Evolutionary conservation across 768 basidiomycete genomes (phyloP), one percentile per base, ranked within the genome.

Genomic region (Pleurotus eryngii): DNA sequence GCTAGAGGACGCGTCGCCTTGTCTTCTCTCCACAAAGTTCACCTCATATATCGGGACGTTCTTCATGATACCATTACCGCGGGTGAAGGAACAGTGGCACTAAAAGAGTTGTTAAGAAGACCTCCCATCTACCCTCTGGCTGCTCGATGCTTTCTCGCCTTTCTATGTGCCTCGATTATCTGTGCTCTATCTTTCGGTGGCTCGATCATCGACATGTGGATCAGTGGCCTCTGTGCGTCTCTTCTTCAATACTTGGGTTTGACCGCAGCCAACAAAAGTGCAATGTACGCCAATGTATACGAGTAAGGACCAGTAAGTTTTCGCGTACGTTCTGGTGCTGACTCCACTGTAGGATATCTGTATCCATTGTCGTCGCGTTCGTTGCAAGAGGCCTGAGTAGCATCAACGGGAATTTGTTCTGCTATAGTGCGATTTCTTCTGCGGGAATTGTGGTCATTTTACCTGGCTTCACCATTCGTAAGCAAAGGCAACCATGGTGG

Each of bases 251-350:
- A 88, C 68, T 77, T 95, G 45, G 90, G 92, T 38, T 74, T 94
- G 48, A 87, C 86, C 65, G 85, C 90, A 7, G 92, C 93, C 3
- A 82, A 86, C 62, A 92, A 90, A 72, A 94, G 89, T 63, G 81
- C 90, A 1, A 88, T 92, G 74, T 95, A 94, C 70, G 92, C 92
- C n/a, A 95, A 93, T 65, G 92, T 95, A 57, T 96, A 95, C 65
- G 94, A 96, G 94, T 95, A 68, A 70, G 92, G 77, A 20, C 4
- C 30, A 46, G 8, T 35, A 35, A 35, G 30, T 4, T 35, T 35
- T 3, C 9, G 11, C 8, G 8, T 11, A 9, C 9, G 8, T 35
- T 9, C 30, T 35, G 30, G 8, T 35, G 11, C 30, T 35, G 7
- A 35, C 30, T 9, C 30, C 11, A 35, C 11, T 45, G n/a, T 45